Evolutionary conservation across 2,329 filamentous ascomycete genomes (phyloP).

Genomic region (Chaetoscypha palmicola): DNA sequence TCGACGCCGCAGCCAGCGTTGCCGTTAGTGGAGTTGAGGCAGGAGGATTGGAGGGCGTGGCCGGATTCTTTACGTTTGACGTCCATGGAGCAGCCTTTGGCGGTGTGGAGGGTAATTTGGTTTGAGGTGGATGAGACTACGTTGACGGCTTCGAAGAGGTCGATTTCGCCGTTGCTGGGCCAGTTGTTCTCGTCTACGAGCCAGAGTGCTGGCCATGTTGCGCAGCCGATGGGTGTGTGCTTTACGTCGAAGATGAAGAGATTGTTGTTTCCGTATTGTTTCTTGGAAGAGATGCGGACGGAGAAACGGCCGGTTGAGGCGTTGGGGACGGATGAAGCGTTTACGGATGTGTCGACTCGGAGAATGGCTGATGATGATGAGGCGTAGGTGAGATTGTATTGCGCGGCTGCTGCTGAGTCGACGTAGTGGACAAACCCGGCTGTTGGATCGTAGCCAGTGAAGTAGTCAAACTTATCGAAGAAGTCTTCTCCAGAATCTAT

Average conservation of each 20-base stretch:
- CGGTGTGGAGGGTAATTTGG: conserved; percentile 44
- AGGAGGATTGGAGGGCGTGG: conserved; percentile 39
- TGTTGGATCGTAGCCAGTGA: conserved; percentile 37
- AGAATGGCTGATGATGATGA: conserved; percentile 47
- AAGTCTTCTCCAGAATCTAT: conserved; percentile 34
- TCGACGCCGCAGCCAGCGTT: conserved; percentile 37
- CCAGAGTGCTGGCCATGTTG: conserved; percentile 54
- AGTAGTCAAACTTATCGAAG: conserved; percentile 41
- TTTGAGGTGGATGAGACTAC: conserved; percentile 30
- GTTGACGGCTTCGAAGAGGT: conserved; percentile 47
- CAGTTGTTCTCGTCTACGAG: conserved; percentile 51
- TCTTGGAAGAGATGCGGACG: conserved; percentile 51
- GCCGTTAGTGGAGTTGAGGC: conserved; percentile 34
- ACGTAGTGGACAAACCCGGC: conserved; percentile 41
- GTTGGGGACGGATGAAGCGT: conserved; percentile 48
- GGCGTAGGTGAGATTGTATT: conserved; percentile 57
- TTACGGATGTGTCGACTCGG: conserved; percentile 53
- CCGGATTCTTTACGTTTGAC: conserved; percentile 42
- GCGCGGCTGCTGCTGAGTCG: conserved; percentile 13
- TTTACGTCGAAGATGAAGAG: conserved; percentile 51
- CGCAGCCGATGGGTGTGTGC: conserved; percentile 52
- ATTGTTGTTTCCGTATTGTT: conserved; percentile 43
- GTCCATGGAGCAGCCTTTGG: conserved; percentile 35
- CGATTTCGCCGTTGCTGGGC: conserved; percentile 56
- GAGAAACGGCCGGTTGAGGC: conserved; percentile 33